These are phyloP conservation scores for Wallacemonas sp. DNA, from an alignment of 208 protist genomes.

Conservation along the genomic window DNA sequence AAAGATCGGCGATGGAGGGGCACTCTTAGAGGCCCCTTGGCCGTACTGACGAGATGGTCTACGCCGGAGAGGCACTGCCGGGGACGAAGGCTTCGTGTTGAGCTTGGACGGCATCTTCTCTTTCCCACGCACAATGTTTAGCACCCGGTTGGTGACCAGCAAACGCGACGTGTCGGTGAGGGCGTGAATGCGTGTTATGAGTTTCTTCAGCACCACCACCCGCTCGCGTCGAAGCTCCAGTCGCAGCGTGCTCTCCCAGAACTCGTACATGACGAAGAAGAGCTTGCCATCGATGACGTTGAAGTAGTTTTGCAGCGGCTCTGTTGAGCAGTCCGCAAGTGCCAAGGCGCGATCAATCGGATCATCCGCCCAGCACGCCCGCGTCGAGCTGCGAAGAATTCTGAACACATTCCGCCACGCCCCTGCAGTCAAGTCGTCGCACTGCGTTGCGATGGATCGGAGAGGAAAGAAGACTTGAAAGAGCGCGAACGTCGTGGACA, in stretches of 20 bases:
- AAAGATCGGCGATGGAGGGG: background rate
- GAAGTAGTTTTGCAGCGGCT: constrained; percentile 38
- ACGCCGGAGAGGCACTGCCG: too few relatives aligned
- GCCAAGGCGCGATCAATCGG: constrained; percentile 40
- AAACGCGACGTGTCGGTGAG: constrained; percentile 31
- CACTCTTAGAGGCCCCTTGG: too few relatives aligned
- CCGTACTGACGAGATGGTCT: too few relatives aligned
- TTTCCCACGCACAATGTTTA: background rate
- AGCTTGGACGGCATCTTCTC: too few relatives aligned
- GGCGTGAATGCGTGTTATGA: constrained; percentile 47
- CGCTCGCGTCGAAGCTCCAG: constrained; percentile 59
- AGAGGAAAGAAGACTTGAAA: constrained; percentile 46
- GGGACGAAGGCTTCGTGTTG: too few relatives aligned
- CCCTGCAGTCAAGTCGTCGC: constrained; percentile 30
- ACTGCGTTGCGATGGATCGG: constrained; percentile 30
- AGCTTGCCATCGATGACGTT: constrained; percentile 25
- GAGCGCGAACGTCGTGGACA: constrained; percentile 35
- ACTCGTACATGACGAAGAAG: constrained; percentile 53
- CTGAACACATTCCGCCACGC: constrained; percentile 29
- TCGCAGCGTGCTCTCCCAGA: constrained; percentile 58
- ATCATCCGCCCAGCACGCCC: constrained; percentile 54
- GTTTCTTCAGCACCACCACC: constrained; percentile 25
- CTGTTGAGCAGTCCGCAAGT: constrained; percentile 29
- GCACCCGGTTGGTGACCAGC: constrained; percentile 25
- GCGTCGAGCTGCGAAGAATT: constrained; percentile 31